Base-by-base conservation (phyloP, 1,284 basidiomycete genomes). In the Filobasidium uniguttulatum region DNA sequence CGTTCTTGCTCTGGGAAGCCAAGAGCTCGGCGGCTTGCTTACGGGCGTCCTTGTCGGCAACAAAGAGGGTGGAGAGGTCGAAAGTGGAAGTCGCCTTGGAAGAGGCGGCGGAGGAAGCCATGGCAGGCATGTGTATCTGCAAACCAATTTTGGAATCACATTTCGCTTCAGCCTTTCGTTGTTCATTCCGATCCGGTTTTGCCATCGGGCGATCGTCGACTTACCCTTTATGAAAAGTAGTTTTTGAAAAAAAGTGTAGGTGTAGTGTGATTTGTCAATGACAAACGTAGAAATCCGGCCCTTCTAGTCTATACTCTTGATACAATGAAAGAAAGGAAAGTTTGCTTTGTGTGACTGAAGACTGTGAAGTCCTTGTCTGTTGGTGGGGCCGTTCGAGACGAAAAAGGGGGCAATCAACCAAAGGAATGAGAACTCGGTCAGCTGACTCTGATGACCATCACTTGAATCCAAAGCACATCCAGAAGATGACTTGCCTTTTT, bases 1-100 rank as follows among this genome's bases (percentile, higher is more conserved):
- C 80, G 72, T 85, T 85, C 80, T 86, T 79, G 60, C 78, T 79
- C 64, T 78, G 71, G 52, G 79, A 76, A 60, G 79, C 82, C 60
- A 96, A 77, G 50, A 80, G 74, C 59, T 77, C 71, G 57, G 78
- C 80, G 37, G 85, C 80, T 53, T 80, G 72, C 45, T 79, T 77
- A 64, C 84, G 82, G 52, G 78, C 72, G 43, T 61, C 64, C 63
- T 69, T 67, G 65, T 71, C 69, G 52, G 65, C 67, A 45, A 60
- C 66, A 56, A 70, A 70, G 49, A 71, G 63, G 53, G 68, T 60
- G 54, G 64, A 58, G 52, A 64, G 56, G 63, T 71, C 69, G 53
- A 70, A 69, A 33, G 61, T 59, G 49, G 61, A 38, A 35, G 45
- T 15, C 30, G 28, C 22, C 34, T 44, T 33, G 35, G 43, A 34